Conservation (phyloP, 345 rosid genomes). For the Bruguiera sexangula region DNA sequence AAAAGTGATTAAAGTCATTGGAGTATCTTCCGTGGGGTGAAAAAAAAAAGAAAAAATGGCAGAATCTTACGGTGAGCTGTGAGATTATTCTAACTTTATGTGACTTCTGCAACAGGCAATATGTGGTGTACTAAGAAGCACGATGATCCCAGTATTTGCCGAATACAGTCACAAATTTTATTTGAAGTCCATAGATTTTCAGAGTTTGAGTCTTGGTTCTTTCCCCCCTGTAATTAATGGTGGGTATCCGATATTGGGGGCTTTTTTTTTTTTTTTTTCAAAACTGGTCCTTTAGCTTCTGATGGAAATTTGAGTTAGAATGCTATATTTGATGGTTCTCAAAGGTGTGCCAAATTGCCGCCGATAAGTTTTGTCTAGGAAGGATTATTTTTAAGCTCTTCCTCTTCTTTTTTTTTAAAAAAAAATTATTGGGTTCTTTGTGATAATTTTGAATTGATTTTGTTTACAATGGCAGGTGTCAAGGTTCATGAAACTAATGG, state of each 20-base stretch:
- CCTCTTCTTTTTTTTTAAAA: too few relatives aligned
- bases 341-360: too few relatives aligned
- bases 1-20: too few relatives aligned
- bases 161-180: slow-evolving; percentile 25
- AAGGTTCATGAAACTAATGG: slow-evolving; percentile 42
- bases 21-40: too few relatives aligned
- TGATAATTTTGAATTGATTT: not conserved
- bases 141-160: slow-evolving; percentile 22
- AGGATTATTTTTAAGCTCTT: too few relatives aligned
- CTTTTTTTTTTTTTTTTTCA: not conserved
- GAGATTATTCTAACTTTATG: not conserved
- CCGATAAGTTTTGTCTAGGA: too few relatives aligned
- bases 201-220: slow-evolving; percentile 37
- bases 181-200: slow-evolving; percentile 28
- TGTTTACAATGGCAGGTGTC: slow-evolving; percentile 32
- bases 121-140: slow-evolving; percentile 29
- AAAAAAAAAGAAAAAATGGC: too few relatives aligned
- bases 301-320: too few relatives aligned
- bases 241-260: not conserved
- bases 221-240: slow-evolving; percentile 38
- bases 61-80: not conserved
- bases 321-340: too few relatives aligned
- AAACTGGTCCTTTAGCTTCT: not conserved
- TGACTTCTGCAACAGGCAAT: slow-evolving; percentile 26
- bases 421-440: too few relatives aligned